Evolutionary conservation across 768 basidiomycete species (phyloP), one percentile per base, ranked within the genome.

Genomic region (Piloderma croceum): DNA sequence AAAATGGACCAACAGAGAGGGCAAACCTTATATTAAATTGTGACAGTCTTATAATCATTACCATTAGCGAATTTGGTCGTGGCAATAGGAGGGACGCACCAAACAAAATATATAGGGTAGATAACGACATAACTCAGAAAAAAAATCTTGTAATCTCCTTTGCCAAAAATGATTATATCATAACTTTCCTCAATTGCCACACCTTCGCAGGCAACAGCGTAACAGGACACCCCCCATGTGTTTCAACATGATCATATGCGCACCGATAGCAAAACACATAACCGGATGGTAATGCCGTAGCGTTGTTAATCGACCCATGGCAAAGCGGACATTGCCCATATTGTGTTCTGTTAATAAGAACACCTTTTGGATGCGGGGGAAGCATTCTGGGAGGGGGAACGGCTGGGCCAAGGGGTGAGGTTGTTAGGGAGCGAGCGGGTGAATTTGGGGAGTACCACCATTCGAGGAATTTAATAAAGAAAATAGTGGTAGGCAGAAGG

Each of bases 381-480:
- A 89, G 74, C 52, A 87, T 76, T 48, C 70, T 72, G 32, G 88
- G 92, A 11, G 88, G 88, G 47, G 85, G 83, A 31, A 89, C 72
- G 2, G 77, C 70, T 21, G 82, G 86, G 6, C 81, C 85, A 38
- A 75, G 72, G 22, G 64, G 68, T 9, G 77, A 79, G 23, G 70
- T 70, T 7, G 78, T 72, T 39, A 88, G 63, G n/a, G 78, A 77
- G 29, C 81, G 77, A 13, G 86, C 88, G 3, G 86, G 92, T 9
- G 90, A 96, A 32, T 76, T 75, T 17, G 96, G 92, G 4, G 91
- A 93, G 57, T 98, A 98, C 92, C 94, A 99, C 92, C 96, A 99
- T 63, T 98, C 92, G 34, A 96, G 70, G 63, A 98, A 93, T 62
- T 92, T 94, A 68, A 99, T 71, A 58, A 90, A 87, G 62, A 99